Base-by-base conservation (phyloP, 176 grass and related monocot genomes). In the Typha latifolia region DNA sequence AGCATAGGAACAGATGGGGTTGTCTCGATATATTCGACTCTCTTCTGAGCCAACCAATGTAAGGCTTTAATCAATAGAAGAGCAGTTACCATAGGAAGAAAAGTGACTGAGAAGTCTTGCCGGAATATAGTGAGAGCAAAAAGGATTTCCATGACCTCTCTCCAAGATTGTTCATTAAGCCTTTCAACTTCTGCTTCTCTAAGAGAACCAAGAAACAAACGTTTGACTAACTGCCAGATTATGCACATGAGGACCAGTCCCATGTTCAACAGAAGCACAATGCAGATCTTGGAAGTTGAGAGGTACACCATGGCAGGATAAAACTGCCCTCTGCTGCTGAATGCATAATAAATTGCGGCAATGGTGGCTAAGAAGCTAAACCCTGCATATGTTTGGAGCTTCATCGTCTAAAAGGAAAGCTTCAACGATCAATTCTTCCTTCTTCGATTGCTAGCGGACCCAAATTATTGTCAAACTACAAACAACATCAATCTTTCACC, bases 121-220 rank as follows among this genome's bases (percentile, higher is more conserved):
- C 94, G 83, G 67, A 99, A 99, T 67, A 99, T 93, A 49, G 94
- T 99, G 64, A 93, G 83, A 3, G 89, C 94, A 56, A 99, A 99
- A 69, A 99, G 86, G 59, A 99, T 93, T 73, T 99, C 94, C 16
- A 93, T 83, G 29, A 87, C 77, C 82, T 99, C 94, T 48, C 94
- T 74, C 94, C 89, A 99, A 12, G 85, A 82, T 72, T 99, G 89
- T 67, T 99, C 94, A 75, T 99, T 99, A 62, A 99, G 76, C 66
- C 89, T 85, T 78, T 99, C 94, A 49, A 84, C 78, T 77, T 99
- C 94, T 12, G 89, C 94, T 76, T 99, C 94, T 23, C 94, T 78
- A 22, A 99, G 86, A 66, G 83, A 66, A 13, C 94, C 94, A 1
- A 99, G 83, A 69, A 99, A 99, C 70, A 99, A 14, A 61, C 85